phyloP scores from a whole-genome alignment of 176 grass and related monocot genomes.

The Bothriochloa decipiens region DNA sequence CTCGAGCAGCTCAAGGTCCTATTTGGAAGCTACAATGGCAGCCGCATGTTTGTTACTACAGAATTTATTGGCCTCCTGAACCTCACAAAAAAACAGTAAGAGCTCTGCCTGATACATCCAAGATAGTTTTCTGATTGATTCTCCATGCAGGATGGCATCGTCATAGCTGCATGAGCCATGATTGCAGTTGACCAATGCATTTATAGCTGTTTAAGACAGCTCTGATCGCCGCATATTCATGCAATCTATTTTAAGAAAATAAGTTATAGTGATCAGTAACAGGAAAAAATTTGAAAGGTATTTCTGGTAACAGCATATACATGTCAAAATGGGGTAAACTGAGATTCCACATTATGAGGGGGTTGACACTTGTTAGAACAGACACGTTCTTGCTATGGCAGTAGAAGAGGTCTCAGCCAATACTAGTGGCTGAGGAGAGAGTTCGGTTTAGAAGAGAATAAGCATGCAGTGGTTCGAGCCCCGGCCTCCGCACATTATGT shows the following conservation, averaged over 20 bases:
- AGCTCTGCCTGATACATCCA: conserved; percentile 47
- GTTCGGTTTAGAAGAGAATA: too few relatives aligned
- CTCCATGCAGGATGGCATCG: conserved; percentile 49
- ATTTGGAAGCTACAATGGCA: conserved; percentile 54
- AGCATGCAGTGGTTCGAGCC: too few relatives aligned
- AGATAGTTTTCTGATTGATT: conserved; percentile 61
- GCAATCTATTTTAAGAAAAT: background rate
- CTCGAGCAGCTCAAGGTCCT: conserved; percentile 54
- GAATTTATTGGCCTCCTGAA: conserved; percentile 33
- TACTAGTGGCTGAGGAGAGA: too few relatives aligned
- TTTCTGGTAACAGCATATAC: background rate
- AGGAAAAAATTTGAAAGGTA: conserved; percentile 29
- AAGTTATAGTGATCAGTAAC: background rate
- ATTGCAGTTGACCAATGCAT: conserved; percentile 51
- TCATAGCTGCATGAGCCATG: conserved; percentile 31
- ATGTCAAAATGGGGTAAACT: too few relatives aligned
- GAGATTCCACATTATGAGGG: too few relatives aligned
- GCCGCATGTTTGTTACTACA: conserved; percentile 46
- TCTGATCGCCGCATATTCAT: conserved; percentile 53
- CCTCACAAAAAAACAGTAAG: conserved; percentile 55
- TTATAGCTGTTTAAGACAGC: conserved; percentile 43
- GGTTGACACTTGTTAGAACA: too few relatives aligned
- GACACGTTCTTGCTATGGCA: too few relatives aligned
- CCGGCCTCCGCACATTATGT: too few relatives aligned
- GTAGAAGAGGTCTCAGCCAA: too few relatives aligned